Percentiles rank a stretch among this genome's conserved stretches.
These are phyloP conservation scores for Neoascochyta sp. DNA, from an alignment of 2,329 filamentous ascomycete species.

Conservation along the genomic window DNA sequence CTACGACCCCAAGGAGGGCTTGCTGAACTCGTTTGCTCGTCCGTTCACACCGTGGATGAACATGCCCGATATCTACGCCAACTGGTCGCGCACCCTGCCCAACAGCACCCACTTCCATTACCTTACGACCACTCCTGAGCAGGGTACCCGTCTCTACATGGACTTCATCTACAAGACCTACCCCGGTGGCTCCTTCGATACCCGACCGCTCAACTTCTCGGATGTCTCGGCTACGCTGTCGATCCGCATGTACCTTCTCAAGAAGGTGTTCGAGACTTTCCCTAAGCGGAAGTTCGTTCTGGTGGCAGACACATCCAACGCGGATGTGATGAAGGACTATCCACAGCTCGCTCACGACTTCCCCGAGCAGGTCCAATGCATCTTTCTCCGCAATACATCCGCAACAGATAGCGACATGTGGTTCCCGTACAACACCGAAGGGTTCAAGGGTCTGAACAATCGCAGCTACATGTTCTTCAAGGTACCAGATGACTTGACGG, in stretches of 20 bases:
- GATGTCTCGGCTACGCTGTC: slow-evolving; percentile 67
- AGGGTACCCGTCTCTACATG: slow-evolving; percentile 75
- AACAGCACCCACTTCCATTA: slow-evolving; percentile 73
- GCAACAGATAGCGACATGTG: slow-evolving; percentile 63
- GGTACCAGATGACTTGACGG: slow-evolving; percentile 63
- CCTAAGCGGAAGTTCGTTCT: slow-evolving; percentile 72
- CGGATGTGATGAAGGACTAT: slow-evolving; percentile 67
- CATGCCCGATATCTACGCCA: slow-evolving; percentile 75
- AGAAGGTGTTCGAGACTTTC: slow-evolving; percentile 71
- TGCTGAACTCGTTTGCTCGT: slow-evolving; percentile 72
- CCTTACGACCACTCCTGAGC: slow-evolving; percentile 75
- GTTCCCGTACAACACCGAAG: slow-evolving; percentile 72
- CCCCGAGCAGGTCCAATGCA: slow-evolving; percentile 71
- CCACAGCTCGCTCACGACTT: slow-evolving; percentile 61
- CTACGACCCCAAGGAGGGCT: slow-evolving; percentile 68
- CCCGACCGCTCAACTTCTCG: slow-evolving; percentile 71
- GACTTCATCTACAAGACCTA: slow-evolving; percentile 74
- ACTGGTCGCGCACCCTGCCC: slow-evolving; percentile 65
- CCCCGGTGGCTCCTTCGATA: slow-evolving; percentile 73
- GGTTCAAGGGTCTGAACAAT: slow-evolving; percentile 65
- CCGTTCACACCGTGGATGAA: slow-evolving; percentile 70
- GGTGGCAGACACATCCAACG: slow-evolving; percentile 72
- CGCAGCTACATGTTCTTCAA: slow-evolving; percentile 76
- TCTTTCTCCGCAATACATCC: slow-evolving; percentile 70
- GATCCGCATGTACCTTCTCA: slow-evolving; percentile 66